A percentile compares a stretch with the other conserved stretches of the same genome.
phyloP scores from a whole-genome alignment of 331 rosid genomes.

The Acacia concinna region DNA sequence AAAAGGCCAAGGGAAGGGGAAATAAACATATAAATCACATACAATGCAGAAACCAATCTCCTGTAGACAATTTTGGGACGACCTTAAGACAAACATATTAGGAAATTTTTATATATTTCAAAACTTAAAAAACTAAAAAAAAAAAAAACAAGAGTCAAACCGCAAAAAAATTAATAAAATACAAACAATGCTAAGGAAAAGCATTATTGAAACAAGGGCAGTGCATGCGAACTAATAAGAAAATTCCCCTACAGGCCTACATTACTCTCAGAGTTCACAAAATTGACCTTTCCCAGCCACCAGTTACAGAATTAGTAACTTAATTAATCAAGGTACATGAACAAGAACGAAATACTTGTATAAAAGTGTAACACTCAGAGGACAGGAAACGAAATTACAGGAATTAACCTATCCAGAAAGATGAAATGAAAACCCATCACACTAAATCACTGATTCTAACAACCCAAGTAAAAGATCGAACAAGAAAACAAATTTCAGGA shows the following conservation, averaged over 20 bases:
- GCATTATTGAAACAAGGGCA: background rate
- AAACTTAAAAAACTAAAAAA: background rate
- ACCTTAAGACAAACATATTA: background rate
- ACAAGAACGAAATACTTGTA: background rate
- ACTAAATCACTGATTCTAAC: constrained; percentile 21
- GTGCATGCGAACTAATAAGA: background rate
- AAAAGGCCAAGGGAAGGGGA: background rate
- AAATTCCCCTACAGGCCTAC: background rate
- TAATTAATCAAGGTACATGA: background rate
- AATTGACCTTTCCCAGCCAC: background rate
- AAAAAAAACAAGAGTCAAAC: background rate
- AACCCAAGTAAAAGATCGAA: constrained; percentile 44
- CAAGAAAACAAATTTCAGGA: background rate
- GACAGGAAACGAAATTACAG: background rate
- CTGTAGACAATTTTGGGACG: background rate
- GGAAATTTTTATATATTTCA: background rate
- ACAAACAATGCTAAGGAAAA: background rate
- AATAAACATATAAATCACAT: background rate
- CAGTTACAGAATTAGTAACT: constrained; percentile 5
- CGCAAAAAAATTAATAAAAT: background rate
- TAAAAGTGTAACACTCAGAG: background rate
- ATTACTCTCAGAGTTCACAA: background rate
- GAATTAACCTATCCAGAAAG: constrained; percentile 19
- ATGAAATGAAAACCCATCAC: constrained; percentile 1
- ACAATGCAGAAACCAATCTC: constrained; percentile 11